Percentiles rank a stretch among this genome's conserved stretches.
phyloP scores from a whole-genome alignment of 345 rosid species.

The Populus pruinosa region DNA sequence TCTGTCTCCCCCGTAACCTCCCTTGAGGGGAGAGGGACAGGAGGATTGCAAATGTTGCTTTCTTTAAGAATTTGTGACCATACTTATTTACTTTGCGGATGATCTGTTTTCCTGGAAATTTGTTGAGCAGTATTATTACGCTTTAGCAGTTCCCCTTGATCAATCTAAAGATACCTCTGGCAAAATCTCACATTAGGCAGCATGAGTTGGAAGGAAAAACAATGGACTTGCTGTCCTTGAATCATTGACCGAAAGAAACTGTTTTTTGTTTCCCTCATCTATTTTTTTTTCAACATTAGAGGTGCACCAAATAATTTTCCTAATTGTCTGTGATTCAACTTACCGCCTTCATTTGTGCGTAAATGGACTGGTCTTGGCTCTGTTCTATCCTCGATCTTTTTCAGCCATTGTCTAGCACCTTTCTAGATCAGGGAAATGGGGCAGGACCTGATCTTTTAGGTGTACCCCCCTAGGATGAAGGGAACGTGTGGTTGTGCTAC shows the following conservation, averaged over 20 bases:
- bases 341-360: background rate
- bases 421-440: slow-evolving; percentile 56
- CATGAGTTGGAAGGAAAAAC: background rate
- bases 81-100: background rate
- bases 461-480: slow-evolving; percentile 32
- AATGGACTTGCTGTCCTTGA: background rate
- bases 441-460: slow-evolving; percentile 50
- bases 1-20: too few relatives aligned
- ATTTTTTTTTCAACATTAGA: background rate
- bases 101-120: background rate
- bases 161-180: background rate
- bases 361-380: slow-evolving; percentile 6
- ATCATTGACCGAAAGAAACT: background rate
- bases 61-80: background rate
- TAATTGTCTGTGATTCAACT: background rate
- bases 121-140: background rate
- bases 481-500: background rate
- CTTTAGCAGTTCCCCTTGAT: background rate
- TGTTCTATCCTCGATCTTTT: slow-evolving; percentile 12
- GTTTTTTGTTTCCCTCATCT: background rate
- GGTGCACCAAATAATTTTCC: background rate
- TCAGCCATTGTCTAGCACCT: slow-evolving; percentile 65
- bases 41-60: background rate
- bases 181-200: background rate
- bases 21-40: background rate